Evolutionary conservation across 73 alveolate genomes (phyloP).

Genomic region (Urostyla sp.): DNA sequence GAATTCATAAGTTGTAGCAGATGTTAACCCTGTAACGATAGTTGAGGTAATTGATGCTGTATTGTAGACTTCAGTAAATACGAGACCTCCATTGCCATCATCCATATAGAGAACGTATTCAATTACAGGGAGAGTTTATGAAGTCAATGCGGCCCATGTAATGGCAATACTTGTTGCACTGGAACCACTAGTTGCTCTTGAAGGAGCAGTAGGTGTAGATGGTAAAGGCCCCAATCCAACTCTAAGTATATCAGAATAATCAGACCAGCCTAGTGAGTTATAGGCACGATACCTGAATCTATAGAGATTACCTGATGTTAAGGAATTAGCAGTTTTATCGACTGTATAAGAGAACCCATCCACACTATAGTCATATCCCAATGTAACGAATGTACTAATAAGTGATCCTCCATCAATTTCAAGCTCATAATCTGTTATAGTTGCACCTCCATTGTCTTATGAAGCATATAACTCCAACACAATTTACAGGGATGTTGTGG

Average conservation of each 20-base stretch:
- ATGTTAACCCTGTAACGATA: neutral
- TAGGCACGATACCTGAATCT: conserved; percentile 57
- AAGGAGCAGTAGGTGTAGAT: conserved; percentile 45
- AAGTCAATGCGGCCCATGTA: conserved; percentile 31
- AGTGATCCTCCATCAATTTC: conserved; percentile 57
- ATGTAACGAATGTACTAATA: conserved; percentile 10
- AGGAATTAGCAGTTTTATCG: conserved; percentile 19
- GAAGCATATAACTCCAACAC: conserved; percentile 14
- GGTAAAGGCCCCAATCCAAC: conserved; percentile 66
- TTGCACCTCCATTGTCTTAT: conserved; percentile 62
- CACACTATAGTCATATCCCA: neutral
- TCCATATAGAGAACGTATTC: conserved; percentile 61
- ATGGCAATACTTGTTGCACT: conserved; percentile 33
- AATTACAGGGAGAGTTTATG: conserved; percentile 29
- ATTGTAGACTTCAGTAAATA: neutral
- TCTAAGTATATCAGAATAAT: conserved; percentile 28
- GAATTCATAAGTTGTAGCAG: conserved; percentile 53
- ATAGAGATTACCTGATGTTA: conserved; percentile 43
- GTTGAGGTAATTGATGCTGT: conserved; percentile 1
- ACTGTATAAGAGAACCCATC: conserved; percentile 55
- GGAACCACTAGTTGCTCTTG: conserved; percentile 2
- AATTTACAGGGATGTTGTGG: conserved; percentile 28
- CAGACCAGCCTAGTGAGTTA: conserved; percentile 42
- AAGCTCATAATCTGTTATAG: conserved; percentile 53
- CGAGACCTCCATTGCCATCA: conserved; percentile 56